phyloP scores from a whole-genome alignment of 768 basidiomycete species.

The Clitopilus passeckerianus region DNA sequence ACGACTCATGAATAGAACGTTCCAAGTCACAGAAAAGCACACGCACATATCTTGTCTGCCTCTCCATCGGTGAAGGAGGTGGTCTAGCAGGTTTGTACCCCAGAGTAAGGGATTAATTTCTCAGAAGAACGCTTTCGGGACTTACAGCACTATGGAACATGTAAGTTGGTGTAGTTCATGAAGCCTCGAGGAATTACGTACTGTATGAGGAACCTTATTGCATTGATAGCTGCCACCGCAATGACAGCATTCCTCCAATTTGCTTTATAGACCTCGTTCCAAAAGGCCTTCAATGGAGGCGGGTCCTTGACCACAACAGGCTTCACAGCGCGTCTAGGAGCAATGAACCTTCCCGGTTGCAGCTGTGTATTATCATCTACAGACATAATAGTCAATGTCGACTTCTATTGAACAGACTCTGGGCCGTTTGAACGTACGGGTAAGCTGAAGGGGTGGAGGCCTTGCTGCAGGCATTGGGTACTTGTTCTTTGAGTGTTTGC shows the following conservation, averaged over 20 bases:
- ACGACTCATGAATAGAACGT: not conserved
- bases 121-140: not conserved
- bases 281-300: slow-evolving; percentile 23
- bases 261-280: slow-evolving; percentile 29
- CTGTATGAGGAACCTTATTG: slow-evolving; percentile 30
- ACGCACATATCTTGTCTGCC: not conserved
- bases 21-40: not conserved
- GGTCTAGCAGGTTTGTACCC: not conserved
- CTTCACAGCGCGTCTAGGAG: not conserved
- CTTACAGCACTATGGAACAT: slow-evolving; percentile 18
- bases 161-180: not conserved
- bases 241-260: slow-evolving; percentile 38
- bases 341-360: slow-evolving; percentile 7
- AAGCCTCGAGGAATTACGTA: slow-evolving; percentile 15
- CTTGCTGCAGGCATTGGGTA: slow-evolving; percentile 12
- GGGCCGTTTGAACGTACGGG: not conserved
- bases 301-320: slow-evolving; percentile 2
- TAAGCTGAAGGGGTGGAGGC: slow-evolving; percentile 6
- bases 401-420: too few relatives aligned
- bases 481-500: not conserved
- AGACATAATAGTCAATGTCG: not conserved
- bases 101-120: not conserved
- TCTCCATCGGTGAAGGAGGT: not conserved
- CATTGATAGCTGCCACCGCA: slow-evolving; percentile 36
- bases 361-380: slow-evolving; percentile 31